Conservation (phyloP, 371 early-diverging fungal genomes). For the Smittium culicis region DNA sequence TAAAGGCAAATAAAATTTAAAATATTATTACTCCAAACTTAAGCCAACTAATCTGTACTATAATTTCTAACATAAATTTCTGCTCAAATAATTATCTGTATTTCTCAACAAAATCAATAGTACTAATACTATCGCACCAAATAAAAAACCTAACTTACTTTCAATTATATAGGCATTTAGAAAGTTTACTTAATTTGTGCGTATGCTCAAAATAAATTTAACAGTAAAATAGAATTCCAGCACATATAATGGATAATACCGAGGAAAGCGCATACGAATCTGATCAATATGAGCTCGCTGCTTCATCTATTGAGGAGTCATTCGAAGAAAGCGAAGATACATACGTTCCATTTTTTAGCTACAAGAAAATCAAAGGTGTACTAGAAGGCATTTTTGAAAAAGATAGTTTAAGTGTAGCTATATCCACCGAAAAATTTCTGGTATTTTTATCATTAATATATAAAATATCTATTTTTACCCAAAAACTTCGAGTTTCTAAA, state of each 20-base stretch:
- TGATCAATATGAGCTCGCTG: too few relatives aligned
- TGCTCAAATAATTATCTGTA: too few relatives aligned
- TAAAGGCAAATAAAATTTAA: too few relatives aligned
- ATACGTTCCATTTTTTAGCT: slow-evolving; percentile 80
- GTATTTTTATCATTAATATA: slow-evolving; percentile 30
- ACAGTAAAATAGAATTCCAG: slow-evolving; percentile 14
- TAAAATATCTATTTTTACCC: slow-evolving; percentile 1
- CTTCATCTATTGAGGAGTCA: too few relatives aligned
- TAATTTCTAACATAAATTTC: too few relatives aligned
- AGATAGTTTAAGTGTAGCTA: slow-evolving; percentile 67
- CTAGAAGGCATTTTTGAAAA: slow-evolving; percentile 49
- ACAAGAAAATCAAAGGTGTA: slow-evolving; percentile 63
- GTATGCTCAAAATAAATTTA: background rate
- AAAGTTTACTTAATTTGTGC: background rate
- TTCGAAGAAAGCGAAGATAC: slow-evolving; percentile 45
- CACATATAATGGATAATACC: slow-evolving; percentile 30
- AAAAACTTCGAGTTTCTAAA: background rate
- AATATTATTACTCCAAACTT: too few relatives aligned
- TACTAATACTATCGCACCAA: background rate
- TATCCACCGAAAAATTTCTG: slow-evolving; percentile 67
- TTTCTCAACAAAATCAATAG: too few relatives aligned
- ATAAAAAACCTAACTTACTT: background rate
- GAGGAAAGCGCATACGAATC: slow-evolving; percentile 34
- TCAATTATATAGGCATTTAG: background rate
- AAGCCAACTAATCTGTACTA: too few relatives aligned